Evolutionary conservation across 129 eudicot genomes (phyloP).

Genomic region (Chrysanthemum makinoi): DNA sequence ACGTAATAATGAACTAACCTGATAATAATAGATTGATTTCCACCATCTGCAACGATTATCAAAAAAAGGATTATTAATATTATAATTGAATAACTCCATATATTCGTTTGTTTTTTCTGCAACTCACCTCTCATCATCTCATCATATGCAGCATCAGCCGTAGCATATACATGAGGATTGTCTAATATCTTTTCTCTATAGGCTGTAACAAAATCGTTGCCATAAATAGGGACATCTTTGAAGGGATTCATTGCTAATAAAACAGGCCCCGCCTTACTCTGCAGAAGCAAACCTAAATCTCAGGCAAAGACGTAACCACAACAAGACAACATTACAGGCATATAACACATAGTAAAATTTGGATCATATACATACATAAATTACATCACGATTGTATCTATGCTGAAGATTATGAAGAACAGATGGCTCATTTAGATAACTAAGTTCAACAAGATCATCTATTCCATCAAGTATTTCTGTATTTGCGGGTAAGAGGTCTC

Average conservation of each 20-base stretch:
- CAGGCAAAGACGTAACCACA: slow-evolving; percentile 22
- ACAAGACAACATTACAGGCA: background rate
- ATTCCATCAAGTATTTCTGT: slow-evolving; percentile 88
- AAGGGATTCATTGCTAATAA: slow-evolving; percentile 87
- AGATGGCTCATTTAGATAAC: slow-evolving; percentile 89
- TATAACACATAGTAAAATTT: background rate
- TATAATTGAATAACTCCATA: background rate
- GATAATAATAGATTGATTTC: slow-evolving; percentile 80
- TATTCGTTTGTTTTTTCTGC: slow-evolving; percentile 8
- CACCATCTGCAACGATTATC: slow-evolving; percentile 58
- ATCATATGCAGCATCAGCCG: slow-evolving; percentile 71
- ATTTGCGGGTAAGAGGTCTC: slow-evolving; percentile 82
- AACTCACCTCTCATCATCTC: slow-evolving; percentile 72
- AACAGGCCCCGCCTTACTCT: slow-evolving; percentile 95
- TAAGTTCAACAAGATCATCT: slow-evolving; percentile 85
- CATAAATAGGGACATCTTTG: slow-evolving; percentile 63
- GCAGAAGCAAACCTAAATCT: slow-evolving; percentile 20
- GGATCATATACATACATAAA: slow-evolving; percentile 56
- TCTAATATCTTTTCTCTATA: slow-evolving; percentile 68
- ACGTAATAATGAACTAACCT: slow-evolving; percentile 46
- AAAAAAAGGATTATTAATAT: slow-evolving; percentile 19
- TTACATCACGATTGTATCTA: slow-evolving; percentile 57
- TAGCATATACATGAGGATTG: slow-evolving; percentile 82
- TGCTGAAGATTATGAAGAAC: slow-evolving; percentile 74
- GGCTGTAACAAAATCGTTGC: slow-evolving; percentile 51